Conservation (phyloP, 306 rosid species). For the Vigna mungo region DNA sequence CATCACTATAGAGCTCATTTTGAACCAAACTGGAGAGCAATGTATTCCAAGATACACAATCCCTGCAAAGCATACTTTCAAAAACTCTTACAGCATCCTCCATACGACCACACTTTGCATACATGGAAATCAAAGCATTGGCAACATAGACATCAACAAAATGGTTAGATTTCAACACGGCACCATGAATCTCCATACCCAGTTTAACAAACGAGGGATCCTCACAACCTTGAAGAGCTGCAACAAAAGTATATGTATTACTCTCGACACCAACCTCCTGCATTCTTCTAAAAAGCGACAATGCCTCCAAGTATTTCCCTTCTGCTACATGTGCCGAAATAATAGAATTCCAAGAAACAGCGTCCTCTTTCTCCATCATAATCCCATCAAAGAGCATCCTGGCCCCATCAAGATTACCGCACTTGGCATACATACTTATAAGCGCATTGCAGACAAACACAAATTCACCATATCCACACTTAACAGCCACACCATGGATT, state of each 20-base stretch:
- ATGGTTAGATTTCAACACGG: slow-evolving; percentile 56
- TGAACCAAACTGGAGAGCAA: slow-evolving; percentile 75
- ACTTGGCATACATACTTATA: slow-evolving; percentile 74
- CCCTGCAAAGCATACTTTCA: slow-evolving; percentile 54
- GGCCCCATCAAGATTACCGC: slow-evolving; percentile 58
- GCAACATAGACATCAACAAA: slow-evolving; percentile 58
- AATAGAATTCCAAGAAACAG: slow-evolving; percentile 76
- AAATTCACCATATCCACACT: slow-evolving; percentile 56
- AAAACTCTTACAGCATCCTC: slow-evolving; percentile 58
- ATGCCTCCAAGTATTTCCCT: slow-evolving; percentile 58
- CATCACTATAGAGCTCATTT: slow-evolving; percentile 58
- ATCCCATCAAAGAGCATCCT: slow-evolving; percentile 59
- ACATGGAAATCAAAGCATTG: slow-evolving; percentile 78
- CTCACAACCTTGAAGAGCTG: slow-evolving; percentile 79
- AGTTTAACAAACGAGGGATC: slow-evolving; percentile 49
- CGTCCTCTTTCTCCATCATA: slow-evolving; percentile 58
- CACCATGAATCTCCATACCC: slow-evolving; percentile 73
- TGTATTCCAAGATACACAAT: slow-evolving; percentile 72
- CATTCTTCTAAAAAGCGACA: slow-evolving; percentile 62
- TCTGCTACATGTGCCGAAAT: slow-evolving; percentile 63
- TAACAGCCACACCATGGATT: slow-evolving; percentile 73
- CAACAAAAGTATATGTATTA: slow-evolving; percentile 67
- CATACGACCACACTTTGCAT: slow-evolving; percentile 63
- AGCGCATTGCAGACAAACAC: slow-evolving; percentile 69
- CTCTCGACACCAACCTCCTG: slow-evolving; percentile 48